Conservation (phyloP, 768 basidiomycete genomes). For the Calocera viscosa region DNA sequence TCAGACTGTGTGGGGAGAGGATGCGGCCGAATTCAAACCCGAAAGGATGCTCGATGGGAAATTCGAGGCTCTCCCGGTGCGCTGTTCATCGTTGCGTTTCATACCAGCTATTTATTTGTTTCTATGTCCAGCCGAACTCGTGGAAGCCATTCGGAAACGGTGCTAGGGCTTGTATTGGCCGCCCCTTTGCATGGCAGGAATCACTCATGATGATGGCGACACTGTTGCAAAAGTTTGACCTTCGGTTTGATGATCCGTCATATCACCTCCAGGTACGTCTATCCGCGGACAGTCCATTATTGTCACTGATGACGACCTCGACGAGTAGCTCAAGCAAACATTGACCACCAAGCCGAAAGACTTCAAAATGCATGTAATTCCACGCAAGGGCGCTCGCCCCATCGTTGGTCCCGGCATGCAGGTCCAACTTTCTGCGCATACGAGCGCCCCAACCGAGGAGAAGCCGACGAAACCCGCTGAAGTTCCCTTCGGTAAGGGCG, state of each 20-base stretch:
- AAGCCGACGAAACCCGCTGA: neutral
- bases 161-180: constrained; percentile 18
- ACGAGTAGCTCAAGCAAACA: constrained; percentile 12
- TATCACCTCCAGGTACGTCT: constrained; percentile 31
- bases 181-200: constrained; percentile 29
- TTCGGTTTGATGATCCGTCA: constrained; percentile 33
- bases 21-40: constrained; percentile 18
- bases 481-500: constrained; percentile 10
- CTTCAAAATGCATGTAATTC: constrained; percentile 32
- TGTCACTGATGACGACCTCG: constrained; percentile 24
- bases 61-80: constrained; percentile 15
- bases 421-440: neutral
- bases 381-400: constrained; percentile 22
- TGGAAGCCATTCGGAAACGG: constrained; percentile 12
- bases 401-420: neutral
- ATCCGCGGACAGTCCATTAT: neutral
- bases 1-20: constrained; percentile 18
- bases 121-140: neutral
- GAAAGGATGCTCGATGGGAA: constrained; percentile 18
- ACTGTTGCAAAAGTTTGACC: constrained; percentile 37
- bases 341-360: constrained; percentile 38
- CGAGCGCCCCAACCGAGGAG: neutral
- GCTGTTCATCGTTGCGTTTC: neutral
- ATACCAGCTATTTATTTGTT: neutral
- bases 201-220: constrained; percentile 32